Conservation (phyloP, 2,329 filamentous ascomycete species). For the Fonsecaea nubica region DNA sequence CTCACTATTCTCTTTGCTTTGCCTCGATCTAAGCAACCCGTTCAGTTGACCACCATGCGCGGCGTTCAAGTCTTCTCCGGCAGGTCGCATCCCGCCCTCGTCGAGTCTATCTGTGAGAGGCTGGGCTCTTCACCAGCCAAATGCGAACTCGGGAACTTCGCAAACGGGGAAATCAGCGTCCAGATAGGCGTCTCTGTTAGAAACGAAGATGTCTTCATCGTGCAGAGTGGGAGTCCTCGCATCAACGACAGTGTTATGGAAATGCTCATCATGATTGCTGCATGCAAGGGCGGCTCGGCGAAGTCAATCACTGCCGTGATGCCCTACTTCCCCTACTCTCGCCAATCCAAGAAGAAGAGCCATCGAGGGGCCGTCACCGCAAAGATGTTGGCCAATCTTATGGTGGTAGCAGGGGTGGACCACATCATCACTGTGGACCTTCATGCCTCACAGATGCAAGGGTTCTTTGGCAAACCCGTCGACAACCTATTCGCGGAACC, state of each 20-base stretch:
- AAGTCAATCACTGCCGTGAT: constrained; percentile 51
- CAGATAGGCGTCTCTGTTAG: constrained; percentile 76
- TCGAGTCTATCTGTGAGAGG: constrained; percentile 70
- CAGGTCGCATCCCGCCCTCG: constrained; percentile 68
- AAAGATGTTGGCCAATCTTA: constrained; percentile 93
- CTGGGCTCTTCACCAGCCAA: constrained; percentile 66
- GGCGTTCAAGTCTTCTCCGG: constrained; percentile 72
- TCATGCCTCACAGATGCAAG: constrained; percentile 98
- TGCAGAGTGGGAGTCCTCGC: constrained; percentile 92
- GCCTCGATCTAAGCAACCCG: not conserved
- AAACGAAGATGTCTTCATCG: constrained; percentile 98
- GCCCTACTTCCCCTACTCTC: constrained; percentile 84
- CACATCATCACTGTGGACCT: constrained; percentile 98
- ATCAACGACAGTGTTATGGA: constrained; percentile 99
- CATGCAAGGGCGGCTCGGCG: constrained; percentile 95
- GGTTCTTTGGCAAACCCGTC: constrained; percentile 96
- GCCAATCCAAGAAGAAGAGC: constrained; percentile 98
- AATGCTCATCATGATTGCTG: constrained; percentile 97
- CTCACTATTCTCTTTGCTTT: not conserved
- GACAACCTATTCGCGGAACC: constrained; percentile 97
- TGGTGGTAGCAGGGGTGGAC: constrained; percentile 91
- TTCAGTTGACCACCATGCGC: constrained; percentile 57
- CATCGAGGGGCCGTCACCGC: constrained; percentile 96
- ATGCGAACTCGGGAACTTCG: constrained; percentile 69
- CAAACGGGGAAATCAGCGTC: constrained; percentile 73